A percentile compares a stretch with the other conserved stretches of the same genome.
phyloP scores from a whole-genome alignment of 768 basidiomycete genomes.

The Leccinum obscurum region DNA sequence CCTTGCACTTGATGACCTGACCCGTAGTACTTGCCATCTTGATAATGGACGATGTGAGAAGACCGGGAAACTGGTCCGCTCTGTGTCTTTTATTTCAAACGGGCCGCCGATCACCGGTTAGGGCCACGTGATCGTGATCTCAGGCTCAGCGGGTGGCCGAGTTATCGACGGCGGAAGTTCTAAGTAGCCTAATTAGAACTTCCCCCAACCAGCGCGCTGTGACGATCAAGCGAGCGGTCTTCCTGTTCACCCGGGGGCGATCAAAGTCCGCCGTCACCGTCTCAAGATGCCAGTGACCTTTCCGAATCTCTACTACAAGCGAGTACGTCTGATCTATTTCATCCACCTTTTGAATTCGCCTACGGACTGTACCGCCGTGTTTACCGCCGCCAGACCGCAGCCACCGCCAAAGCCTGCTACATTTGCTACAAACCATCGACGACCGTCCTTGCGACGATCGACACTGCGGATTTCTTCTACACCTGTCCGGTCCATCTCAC shows the following conservation, averaged over 20 bases:
- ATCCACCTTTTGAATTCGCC: background rate
- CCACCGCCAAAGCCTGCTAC: slow-evolving; percentile 75
- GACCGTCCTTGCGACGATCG: slow-evolving; percentile 81
- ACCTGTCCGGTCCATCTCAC: slow-evolving; percentile 78
- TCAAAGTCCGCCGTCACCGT: background rate
- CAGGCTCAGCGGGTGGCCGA: no score
- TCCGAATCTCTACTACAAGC: slow-evolving; percentile 86
- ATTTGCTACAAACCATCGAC: slow-evolving; percentile 79
- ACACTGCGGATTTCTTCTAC: slow-evolving; percentile 85
- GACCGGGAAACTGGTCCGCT: slow-evolving; percentile 10
- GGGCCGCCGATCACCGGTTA: background rate
- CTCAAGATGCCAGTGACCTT: slow-evolving; percentile 55
- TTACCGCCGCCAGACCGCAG: slow-evolving; percentile 57
- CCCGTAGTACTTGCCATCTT: slow-evolving; percentile 82
- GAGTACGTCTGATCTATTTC: slow-evolving; percentile 50
- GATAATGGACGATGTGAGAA: slow-evolving; percentile 20
- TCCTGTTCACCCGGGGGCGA: background rate
- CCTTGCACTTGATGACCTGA: slow-evolving; percentile 82
- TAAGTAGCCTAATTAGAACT: background rate
- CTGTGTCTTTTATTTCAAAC: slow-evolving; percentile 1
- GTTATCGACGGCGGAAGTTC: slow-evolving; percentile 3
- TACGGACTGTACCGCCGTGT: background rate
- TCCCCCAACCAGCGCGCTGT: no score
- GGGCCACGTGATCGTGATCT: slow-evolving; percentile 4
- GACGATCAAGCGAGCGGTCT: background rate